Conservation (phyloP, 352 stramenopile species). For the Globisporangium uncinulatum region DNA sequence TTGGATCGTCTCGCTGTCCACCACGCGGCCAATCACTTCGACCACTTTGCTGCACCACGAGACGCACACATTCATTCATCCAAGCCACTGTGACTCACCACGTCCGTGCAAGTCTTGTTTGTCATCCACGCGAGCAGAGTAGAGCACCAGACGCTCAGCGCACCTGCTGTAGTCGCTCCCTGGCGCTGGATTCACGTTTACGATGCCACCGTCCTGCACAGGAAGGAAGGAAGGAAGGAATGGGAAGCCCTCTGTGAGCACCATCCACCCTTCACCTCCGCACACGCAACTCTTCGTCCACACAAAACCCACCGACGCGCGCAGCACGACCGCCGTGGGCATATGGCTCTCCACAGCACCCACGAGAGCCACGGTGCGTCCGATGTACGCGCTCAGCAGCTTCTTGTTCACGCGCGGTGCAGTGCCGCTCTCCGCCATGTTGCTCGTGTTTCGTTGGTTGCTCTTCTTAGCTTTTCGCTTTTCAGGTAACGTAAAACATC, state of each 20-base stretch:
- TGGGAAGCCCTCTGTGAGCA: background rate
- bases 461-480: background rate
- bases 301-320: constrained; percentile 49
- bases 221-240: background rate
- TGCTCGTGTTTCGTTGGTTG: background rate
- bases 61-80: background rate
- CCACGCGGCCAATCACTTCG: constrained; percentile 77
- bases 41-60: constrained; percentile 55
- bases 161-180: constrained; percentile 72
- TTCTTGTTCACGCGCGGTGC: constrained; percentile 84
- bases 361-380: constrained; percentile 70
- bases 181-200: constrained; percentile 69
- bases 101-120: too few relatives aligned
- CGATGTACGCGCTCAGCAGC: constrained; percentile 51
- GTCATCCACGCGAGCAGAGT: too few relatives aligned
- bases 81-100: background rate
- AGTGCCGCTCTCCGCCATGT: constrained; percentile 54
- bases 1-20: constrained; percentile 64
- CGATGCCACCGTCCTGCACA: constrained; percentile 61
- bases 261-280: background rate
- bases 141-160: background rate
- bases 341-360: constrained; percentile 69
- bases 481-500: too few relatives aligned
- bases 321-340: constrained; percentile 63
- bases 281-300: background rate